Conservation (phyloP, 1,139 yeast genomes). For the Kazachstania sp. region DNA sequence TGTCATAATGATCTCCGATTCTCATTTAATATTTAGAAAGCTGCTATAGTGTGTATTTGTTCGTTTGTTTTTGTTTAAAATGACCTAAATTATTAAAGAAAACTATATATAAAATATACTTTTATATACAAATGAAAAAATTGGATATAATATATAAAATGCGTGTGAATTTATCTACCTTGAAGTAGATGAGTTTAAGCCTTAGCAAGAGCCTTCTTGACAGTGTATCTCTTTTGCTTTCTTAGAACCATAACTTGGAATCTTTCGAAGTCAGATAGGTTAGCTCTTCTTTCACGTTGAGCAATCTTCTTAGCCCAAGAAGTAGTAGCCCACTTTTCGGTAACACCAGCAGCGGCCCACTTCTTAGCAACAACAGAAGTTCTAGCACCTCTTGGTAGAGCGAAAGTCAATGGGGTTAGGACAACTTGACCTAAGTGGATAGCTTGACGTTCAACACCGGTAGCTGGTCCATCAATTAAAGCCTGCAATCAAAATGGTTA, state of each 20-base stretch:
- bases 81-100: slow-evolving; percentile 6
- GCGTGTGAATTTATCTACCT: slow-evolving; percentile 4
- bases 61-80: background rate
- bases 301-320: slow-evolving; percentile 98
- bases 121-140: slow-evolving; percentile 5
- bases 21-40: background rate
- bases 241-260: slow-evolving; percentile 96
- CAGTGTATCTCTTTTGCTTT: slow-evolving; percentile 94
- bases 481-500: slow-evolving; percentile 38
- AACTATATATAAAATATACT: slow-evolving; percentile 4
- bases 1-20: background rate
- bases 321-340: slow-evolving; percentile 85
- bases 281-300: slow-evolving; percentile 84
- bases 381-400: slow-evolving; percentile 92
- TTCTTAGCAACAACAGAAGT: slow-evolving; percentile 78
- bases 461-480: slow-evolving; percentile 90
- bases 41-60: background rate
- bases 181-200: slow-evolving; percentile 42
- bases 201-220: slow-evolving; percentile 84
- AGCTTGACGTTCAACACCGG: slow-evolving; percentile 84
- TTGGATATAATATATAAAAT: slow-evolving; percentile 7
- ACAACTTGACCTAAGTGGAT: slow-evolving; percentile 76
- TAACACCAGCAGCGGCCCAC: slow-evolving; percentile 87
- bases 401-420: slow-evolving; percentile 82
- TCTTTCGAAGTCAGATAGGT: slow-evolving; percentile 95